These are phyloP conservation scores for Ogataea methanolica DNA, from an alignment of 805 yeast genomes.

Conservation along the genomic window DNA sequence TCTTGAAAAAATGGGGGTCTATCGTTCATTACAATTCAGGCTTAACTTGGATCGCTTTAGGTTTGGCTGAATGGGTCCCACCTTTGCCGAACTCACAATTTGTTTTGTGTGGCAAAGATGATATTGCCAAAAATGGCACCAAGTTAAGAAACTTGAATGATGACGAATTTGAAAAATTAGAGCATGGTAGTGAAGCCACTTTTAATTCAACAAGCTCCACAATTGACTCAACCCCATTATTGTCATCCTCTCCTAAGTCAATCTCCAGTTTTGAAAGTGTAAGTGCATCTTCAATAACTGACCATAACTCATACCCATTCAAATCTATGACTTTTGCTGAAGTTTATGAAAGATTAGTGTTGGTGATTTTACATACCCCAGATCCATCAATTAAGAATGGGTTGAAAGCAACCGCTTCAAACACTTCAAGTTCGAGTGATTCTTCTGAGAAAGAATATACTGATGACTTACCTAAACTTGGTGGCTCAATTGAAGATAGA, in stretches of 20 bases:
- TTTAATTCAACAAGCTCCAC: slow-evolving; percentile 13
- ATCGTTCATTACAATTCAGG: slow-evolving; percentile 76
- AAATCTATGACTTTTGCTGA: slow-evolving; percentile 54
- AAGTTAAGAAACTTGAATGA: slow-evolving; percentile 32
- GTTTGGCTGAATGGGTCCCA: slow-evolving; percentile 86
- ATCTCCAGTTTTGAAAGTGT: slow-evolving; percentile 22
- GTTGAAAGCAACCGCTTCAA: slow-evolving; percentile 8
- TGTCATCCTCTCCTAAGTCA: slow-evolving; percentile 24
- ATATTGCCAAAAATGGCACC: slow-evolving; percentile 33
- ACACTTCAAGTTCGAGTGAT: slow-evolving; percentile 4
- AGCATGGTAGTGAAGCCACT: slow-evolving; percentile 12
- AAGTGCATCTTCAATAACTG: slow-evolving; percentile 10
- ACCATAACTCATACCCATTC: slow-evolving; percentile 13
- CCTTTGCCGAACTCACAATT: slow-evolving; percentile 50
- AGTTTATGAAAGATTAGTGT: slow-evolving; percentile 67
- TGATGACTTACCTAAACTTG: slow-evolving; percentile 28
- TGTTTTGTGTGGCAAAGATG: slow-evolving; percentile 54
- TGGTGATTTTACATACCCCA: slow-evolving; percentile 74
- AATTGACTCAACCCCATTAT: slow-evolving; percentile 20
- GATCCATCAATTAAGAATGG: slow-evolving; percentile 33
- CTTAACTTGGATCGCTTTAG: slow-evolving; percentile 82
- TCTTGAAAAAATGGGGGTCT: slow-evolving; percentile 74
- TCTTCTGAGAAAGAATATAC: slow-evolving; percentile 19
- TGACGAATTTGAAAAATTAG: slow-evolving; percentile 26
- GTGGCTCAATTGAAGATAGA: slow-evolving; percentile 63